Evolutionary conservation across 148 eudicot genomes (phyloP), one percentile per base, ranked within the genome.

Genomic region (Cornus controversa): DNA sequence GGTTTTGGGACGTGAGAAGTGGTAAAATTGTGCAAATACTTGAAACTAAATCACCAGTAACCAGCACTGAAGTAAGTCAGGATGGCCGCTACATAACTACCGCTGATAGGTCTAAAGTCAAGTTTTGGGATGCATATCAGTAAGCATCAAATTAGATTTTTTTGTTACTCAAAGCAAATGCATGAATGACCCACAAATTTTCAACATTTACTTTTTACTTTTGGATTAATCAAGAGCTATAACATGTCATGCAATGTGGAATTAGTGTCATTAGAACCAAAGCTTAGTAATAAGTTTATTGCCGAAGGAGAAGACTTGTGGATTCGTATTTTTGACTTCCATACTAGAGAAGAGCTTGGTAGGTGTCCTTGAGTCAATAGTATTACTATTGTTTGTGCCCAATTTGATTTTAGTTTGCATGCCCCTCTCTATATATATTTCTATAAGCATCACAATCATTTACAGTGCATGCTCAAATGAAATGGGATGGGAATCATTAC

Each of bases 61-160:
- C n/a, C n/a, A n/a, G n/a, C n/a, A n/a, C n/a, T n/a, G n/a, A n/a
- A n/a, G n/a, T n/a, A n/a, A n/a, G 97, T 80, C 92, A 86, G 77
- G 98, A 94, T 81, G 97, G 94, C 14, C 93, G 97, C 80, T 94
- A 92, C 73, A 94, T 94, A 64, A 92, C 97, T 24, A 94, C 98
- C 66, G 91, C 94, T 45, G 97, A 94, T 85, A 97, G 98, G 29
- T 84, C 89, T 16, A 89, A 89, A 72, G 94, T 94, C 24, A 92
- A 89, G 74, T 94, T 94, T 82, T 92, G 98, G 98, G 97, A 94
- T 86, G 96, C 96, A 65, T 92, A 94, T 71, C 85, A 92, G 98
- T 94, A 87, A 79, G 93, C 74, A 27, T 78, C 71, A 20, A 40
- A 28, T 31, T 47, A 10, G 71, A 77, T 67, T 53, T 6, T 10